Evolutionary conservation across 805 yeast genomes (phyloP), one percentile per base, ranked within the genome.

Genomic region (Pichia ethanolica): DNA sequence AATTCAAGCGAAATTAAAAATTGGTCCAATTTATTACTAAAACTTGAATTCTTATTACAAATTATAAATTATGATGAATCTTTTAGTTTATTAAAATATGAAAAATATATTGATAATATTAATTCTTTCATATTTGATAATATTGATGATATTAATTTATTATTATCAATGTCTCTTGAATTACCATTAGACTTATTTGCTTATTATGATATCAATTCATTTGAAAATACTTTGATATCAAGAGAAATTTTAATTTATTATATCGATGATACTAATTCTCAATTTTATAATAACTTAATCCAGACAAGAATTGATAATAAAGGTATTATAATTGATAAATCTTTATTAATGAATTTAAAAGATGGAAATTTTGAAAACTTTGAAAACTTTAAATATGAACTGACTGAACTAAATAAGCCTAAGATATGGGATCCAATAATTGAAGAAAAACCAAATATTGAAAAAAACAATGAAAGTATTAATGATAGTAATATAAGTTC

Each of bases 221-320:
- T 66, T 12, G 61, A 67, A 6, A 74, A 70, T 51, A 63, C 40
- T 30, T 34, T 48, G 7, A n/a, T 43, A 9, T 26, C 25, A 7
- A 48, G 51, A 48, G 51, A 48, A 44, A 25, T 39, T 2, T 14
- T 35, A 11, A 43, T 48, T n/a, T 48, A 39, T 39, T 30, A n/a
- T 11, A 9, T 25, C 6, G 30, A 6, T 30, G 9, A 7, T 30
- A 9, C 7, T 30, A 30, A 30, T 36, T 14, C 39, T 36, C 25
- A 30, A 30, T 7, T 30, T 36, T 14, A 36, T 36, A n/a, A 14
- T 36, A 20, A 7, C 7, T 14, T 36, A 20, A 12, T 36, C 5
- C 6, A 36, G 7, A 7, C 5, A 6, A 36, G 39, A 14, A 14
- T n/a, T n/a, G 26, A 36, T 13, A 12, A 14, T n/a, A 36, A 36